These are phyloP conservation scores for Russula griseocarnosa DNA, from an alignment of 768 basidiomycete species.

Conservation along the genomic window DNA sequence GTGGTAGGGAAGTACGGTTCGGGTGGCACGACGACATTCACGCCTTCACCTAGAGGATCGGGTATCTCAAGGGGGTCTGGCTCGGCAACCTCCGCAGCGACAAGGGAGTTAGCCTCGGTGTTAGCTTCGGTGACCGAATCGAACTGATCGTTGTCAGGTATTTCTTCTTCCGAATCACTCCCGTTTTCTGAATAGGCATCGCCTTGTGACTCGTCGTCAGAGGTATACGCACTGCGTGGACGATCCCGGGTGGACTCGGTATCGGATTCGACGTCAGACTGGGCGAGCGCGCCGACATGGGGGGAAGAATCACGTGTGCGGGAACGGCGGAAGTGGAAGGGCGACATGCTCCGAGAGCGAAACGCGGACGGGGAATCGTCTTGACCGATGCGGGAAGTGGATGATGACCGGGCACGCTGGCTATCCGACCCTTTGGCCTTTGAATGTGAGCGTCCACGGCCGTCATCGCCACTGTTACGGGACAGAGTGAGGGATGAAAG, in stretches of 20 bases:
- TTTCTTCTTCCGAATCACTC: conserved; percentile 53
- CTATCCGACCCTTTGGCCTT: conserved; percentile 38
- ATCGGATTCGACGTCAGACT: conserved; percentile 61
- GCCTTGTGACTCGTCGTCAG: conserved; percentile 55
- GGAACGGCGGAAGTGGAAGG: conserved; percentile 70
- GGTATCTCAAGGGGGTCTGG: conserved; percentile 50
- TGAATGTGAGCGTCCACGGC: conserved; percentile 46
- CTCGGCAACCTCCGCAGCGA: conserved; percentile 49
- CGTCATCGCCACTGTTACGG: conserved; percentile 39
- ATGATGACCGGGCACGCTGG: conserved; percentile 37
- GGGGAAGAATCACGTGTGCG: conserved; percentile 54
- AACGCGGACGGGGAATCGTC: conserved; percentile 36
- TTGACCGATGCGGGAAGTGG: conserved; percentile 40
- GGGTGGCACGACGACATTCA: conserved; percentile 80
- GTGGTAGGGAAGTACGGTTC: conserved; percentile 80
- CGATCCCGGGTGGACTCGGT: conserved; percentile 47
- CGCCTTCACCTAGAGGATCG: conserved; percentile 88
- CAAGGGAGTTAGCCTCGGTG: conserved; percentile 76
- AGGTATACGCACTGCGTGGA: conserved; percentile 63
- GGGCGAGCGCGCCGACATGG: conserved; percentile 48
- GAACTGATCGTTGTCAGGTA: conserved; percentile 60
- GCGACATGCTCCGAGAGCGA: conserved; percentile 73
- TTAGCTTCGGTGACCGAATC: conserved; percentile 84
- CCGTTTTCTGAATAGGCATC: conserved; percentile 47
- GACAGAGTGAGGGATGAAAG: conserved; percentile 62